phyloP scores from a whole-genome alignment of 257 asterid species.

The Prunella vulgaris region DNA sequence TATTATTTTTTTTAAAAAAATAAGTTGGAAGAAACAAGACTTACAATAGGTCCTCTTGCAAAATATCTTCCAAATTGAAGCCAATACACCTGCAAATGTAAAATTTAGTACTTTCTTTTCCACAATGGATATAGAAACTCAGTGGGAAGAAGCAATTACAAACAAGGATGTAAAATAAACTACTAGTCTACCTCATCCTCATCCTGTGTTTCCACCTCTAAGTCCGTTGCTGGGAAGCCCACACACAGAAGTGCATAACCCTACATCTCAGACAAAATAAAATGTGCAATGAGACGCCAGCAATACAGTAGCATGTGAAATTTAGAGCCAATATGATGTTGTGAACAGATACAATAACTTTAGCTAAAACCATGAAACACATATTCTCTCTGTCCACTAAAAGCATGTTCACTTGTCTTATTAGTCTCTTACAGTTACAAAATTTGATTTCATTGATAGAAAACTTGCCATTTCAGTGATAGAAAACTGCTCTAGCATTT shows the following conservation, averaged over 20 bases:
- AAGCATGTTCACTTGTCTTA: too few species aligned
- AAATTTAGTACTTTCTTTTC: slow-evolving; percentile 8
- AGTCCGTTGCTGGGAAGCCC: slow-evolving; percentile 90
- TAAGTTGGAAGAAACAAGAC: slow-evolving; percentile 31
- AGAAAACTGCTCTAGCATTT: too few species aligned
- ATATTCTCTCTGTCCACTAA: too few species aligned
- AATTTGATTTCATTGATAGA: too few species aligned
- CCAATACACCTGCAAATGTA: slow-evolving; percentile 80
- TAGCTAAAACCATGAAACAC: neutral
- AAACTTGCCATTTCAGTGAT: too few species aligned
- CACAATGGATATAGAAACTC: neutral
- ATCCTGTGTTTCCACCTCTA: slow-evolving; percentile 96
- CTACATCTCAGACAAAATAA: slow-evolving; percentile 37
- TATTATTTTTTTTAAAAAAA: too few species aligned
- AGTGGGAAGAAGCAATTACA: neutral
- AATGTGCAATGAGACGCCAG: slow-evolving; percentile 3
- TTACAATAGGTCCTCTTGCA: slow-evolving; percentile 92
- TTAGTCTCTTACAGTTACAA: too few species aligned
- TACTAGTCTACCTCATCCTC: slow-evolving; percentile 80
- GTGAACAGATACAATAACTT: neutral
- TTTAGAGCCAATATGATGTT: neutral
- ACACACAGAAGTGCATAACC: slow-evolving; percentile 99
- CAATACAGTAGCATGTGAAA: neutral
- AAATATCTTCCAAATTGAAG: slow-evolving; percentile 98
- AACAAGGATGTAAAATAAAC: neutral